Evolutionary conservation across 2,329 filamentous ascomycete genomes (phyloP), one percentile per base, ranked within the genome.

Genomic region (Arthrocladium fulminans): DNA sequence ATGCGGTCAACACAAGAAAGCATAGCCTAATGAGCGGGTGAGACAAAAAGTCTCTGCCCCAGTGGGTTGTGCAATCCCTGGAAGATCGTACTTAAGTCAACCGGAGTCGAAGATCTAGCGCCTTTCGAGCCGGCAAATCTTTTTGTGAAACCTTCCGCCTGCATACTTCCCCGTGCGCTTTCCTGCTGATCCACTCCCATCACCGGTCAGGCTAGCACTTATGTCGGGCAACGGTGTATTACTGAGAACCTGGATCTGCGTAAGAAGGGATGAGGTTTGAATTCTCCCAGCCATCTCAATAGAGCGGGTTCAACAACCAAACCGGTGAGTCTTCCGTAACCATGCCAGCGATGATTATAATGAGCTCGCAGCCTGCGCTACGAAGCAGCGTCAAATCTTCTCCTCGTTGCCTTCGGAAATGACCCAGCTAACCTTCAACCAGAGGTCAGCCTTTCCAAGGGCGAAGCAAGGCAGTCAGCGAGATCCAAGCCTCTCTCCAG

Each of bases 391-490:
- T 37, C 17, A 22, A 35, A 34, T 22, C 23, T 17, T 38, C 44
- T 39, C 23, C 13, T 15, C n/a, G 32, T 27, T 39, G 20, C 32
- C 13, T 38, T 38, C 22, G 17, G 19, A 39, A 38, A 47, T 47
- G 44, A 47, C 44, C 20, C 44, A 47, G 29, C 44, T 47, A 27
- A 47, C 44, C 7, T 38, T 37, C 34, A 24, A 39, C 22, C 44
- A 47, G 29, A 47, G 34, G 39, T 23, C 32, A 37, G 44, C 44
- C 44, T 38, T 39, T 9, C 7, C 25, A 22, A 32, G 19, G 34
- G 24, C 22, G 44, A 32, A 38, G 29, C 34, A 19, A 23, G 7
- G 32, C 20, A 24, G 22, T 27, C 39, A 12, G 13, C 30, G 27
- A 24, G 34, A 39, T 47, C 44, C 22, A 17, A 47, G 32, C 34